Conservation (phyloP, 495 filamentous ascomycete genomes). For the Aspergillus egyptiacus region DNA sequence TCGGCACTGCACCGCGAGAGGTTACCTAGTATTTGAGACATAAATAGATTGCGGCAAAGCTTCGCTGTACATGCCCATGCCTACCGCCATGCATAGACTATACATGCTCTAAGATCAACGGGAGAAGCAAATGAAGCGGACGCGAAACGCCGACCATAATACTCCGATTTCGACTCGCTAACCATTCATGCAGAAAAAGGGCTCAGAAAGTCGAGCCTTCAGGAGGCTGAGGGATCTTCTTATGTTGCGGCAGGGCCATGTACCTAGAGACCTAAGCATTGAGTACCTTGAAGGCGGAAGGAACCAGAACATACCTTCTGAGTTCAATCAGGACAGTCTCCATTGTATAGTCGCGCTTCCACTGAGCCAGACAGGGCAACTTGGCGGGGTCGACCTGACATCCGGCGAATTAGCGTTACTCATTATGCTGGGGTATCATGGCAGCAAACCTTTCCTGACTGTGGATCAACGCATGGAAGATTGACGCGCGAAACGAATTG, state of each 20-base stretch:
- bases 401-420: conserved; percentile 1
- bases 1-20: neutral
- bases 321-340: conserved; percentile 90
- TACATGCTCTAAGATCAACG: conserved; percentile 34
- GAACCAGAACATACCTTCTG: conserved; percentile 51
- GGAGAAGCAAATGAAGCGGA: conserved; percentile 26
- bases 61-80: conserved; percentile 30
- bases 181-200: conserved; percentile 16
- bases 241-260: conserved; percentile 90
- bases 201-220: conserved; percentile 72
- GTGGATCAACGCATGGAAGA: conserved; percentile 80
- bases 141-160: conserved; percentile 27
- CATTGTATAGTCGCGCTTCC: conserved; percentile 88
- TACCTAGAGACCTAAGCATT: conserved; percentile 49
- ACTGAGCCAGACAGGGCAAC: conserved; percentile 75
- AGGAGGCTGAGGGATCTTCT: conserved; percentile 89
- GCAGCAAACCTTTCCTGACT: conserved; percentile 60
- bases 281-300: conserved; percentile 9
- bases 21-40: neutral
- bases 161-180: conserved; percentile 26
- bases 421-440: neutral
- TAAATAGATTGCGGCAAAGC: conserved; percentile 20
- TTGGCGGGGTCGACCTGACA: conserved; percentile 74
- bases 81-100: conserved; percentile 37
- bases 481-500: conserved; percentile 92